A percentile compares a stretch with the other conserved stretches of the same genome.
Conservation (phyloP, 2,329 filamentous ascomycete species). For the Aspergillus brasiliensis region DNA sequence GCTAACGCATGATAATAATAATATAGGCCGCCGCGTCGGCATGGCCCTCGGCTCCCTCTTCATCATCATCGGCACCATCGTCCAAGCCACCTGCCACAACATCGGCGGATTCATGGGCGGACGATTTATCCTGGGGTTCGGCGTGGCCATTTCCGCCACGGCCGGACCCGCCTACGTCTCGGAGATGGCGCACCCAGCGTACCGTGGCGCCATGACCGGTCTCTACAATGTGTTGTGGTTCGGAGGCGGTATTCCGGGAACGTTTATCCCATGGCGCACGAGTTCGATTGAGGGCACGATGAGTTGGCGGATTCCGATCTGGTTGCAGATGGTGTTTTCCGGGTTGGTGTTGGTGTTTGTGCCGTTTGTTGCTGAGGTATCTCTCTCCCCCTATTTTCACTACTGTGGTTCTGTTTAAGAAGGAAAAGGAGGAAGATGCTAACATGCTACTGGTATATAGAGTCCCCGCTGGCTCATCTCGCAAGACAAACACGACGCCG, state of each 20-base stretch:
- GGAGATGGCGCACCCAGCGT: constrained; percentile 41
- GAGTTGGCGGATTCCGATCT: constrained; percentile 64
- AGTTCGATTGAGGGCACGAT: constrained; percentile 40
- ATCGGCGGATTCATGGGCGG: constrained; percentile 34
- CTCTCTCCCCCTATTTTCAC: background rate
- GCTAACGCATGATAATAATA: background rate
- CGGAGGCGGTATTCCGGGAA: constrained; percentile 52
- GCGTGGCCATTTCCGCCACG: constrained; percentile 29
- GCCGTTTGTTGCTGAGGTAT: constrained; percentile 53
- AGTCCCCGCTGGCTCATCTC: constrained; percentile 65
- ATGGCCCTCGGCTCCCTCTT: constrained; percentile 31
- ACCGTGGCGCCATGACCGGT: constrained; percentile 42
- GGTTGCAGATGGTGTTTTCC: constrained; percentile 53
- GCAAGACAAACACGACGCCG: constrained; percentile 60
- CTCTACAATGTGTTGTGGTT: constrained; percentile 48
- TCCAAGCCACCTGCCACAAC: constrained; percentile 31
- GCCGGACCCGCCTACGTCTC: constrained; percentile 38
- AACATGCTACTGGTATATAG: constrained; percentile 36
- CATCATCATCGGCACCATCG: constrained; percentile 29
- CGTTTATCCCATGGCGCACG: constrained; percentile 51
- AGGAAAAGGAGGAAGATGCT: background rate
- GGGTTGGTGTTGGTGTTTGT: constrained; percentile 52
- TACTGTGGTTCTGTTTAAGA: background rate
- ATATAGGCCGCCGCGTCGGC: constrained; percentile 28
- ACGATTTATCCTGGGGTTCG: constrained; percentile 35